Conservation (phyloP, 345 rosid genomes). For the Euclidium syriacum region DNA sequence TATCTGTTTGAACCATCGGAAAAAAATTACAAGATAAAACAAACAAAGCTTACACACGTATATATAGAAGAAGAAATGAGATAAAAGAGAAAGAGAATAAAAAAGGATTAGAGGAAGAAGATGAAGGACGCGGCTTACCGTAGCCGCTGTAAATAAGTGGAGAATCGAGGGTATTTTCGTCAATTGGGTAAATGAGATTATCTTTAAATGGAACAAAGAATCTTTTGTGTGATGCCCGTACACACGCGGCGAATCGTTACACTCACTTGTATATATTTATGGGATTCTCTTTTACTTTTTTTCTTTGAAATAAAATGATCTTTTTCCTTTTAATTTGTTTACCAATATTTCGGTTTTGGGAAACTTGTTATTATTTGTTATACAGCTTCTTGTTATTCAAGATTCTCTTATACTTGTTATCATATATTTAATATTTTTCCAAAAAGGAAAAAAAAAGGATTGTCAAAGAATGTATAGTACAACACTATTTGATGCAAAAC, state of each 20-base stretch:
- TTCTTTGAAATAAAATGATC: not conserved
- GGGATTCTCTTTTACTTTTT: not conserved
- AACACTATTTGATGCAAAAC: slow-evolving; percentile 7
- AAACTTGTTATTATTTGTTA: slow-evolving; percentile 1
- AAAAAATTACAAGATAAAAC: slow-evolving; percentile 28
- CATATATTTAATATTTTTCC: not conserved
- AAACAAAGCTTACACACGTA: slow-evolving; percentile 12
- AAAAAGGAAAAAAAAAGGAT: not conserved
- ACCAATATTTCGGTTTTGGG: slow-evolving; percentile 14
- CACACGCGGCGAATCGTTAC: slow-evolving; percentile 51
- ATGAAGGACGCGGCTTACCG: slow-evolving; percentile 35
- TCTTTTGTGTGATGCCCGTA: slow-evolving; percentile 31
- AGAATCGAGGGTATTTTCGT: slow-evolving; percentile 19
- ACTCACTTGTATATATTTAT: slow-evolving; percentile 16
- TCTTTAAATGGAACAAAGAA: slow-evolving; percentile 31
- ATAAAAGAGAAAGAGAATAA: not conserved
- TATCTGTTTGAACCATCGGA: slow-evolving; percentile 27
- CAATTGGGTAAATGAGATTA: not conserved
- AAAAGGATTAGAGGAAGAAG: slow-evolving; percentile 38
- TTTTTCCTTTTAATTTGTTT: not conserved
- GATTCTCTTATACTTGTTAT: slow-evolving; percentile 18
- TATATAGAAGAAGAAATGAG: slow-evolving; percentile 23
- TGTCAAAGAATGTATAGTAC: not conserved
- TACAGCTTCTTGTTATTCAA: not conserved
- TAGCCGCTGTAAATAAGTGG: slow-evolving; percentile 29